phyloP scores from a whole-genome alignment of 1,284 basidiomycete species.

The Kwoniella shivajii region DNA sequence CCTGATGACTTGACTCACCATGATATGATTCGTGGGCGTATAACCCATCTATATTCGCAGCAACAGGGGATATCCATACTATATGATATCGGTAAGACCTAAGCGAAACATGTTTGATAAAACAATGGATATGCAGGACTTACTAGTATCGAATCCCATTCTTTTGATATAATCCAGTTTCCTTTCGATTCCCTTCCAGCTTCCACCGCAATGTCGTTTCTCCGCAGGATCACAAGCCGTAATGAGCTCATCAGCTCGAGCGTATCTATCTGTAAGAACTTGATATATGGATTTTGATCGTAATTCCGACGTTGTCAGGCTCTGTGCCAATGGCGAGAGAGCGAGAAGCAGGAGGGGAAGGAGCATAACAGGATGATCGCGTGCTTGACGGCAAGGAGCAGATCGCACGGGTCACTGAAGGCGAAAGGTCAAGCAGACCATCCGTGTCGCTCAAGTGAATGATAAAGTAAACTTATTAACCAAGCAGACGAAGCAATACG shows the following conservation, averaged over 20 bases:
- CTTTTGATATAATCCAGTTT: constrained; percentile 52
- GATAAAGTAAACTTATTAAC: no score
- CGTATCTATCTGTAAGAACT: constrained; percentile 53
- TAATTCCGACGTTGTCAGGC: constrained; percentile 37
- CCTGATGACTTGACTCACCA: constrained; percentile 32
- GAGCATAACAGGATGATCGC: neutral
- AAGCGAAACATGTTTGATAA: neutral
- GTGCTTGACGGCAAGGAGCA: neutral
- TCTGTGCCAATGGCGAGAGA: constrained; percentile 8
- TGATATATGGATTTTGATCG: constrained; percentile 52
- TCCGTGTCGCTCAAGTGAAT: no score
- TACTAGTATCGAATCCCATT: constrained; percentile 54
- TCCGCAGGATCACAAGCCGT: constrained; percentile 36
- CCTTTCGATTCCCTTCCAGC: constrained; percentile 50
- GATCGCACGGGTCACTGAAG: no score
- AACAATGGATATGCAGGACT: no score
- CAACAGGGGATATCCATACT: constrained; percentile 57
- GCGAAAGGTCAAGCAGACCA: no score
- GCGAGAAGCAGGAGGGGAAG: constrained; percentile 2
- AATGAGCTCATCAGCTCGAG: constrained; percentile 31
- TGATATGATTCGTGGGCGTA: constrained; percentile 52
- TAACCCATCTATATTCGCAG: constrained; percentile 49
- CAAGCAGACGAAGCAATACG: no score
- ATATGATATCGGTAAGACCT: neutral
- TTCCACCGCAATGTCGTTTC: constrained; percentile 50